Base-by-base conservation (phyloP, 352 stramenopile species). In the Pythium volutum region DNA sequence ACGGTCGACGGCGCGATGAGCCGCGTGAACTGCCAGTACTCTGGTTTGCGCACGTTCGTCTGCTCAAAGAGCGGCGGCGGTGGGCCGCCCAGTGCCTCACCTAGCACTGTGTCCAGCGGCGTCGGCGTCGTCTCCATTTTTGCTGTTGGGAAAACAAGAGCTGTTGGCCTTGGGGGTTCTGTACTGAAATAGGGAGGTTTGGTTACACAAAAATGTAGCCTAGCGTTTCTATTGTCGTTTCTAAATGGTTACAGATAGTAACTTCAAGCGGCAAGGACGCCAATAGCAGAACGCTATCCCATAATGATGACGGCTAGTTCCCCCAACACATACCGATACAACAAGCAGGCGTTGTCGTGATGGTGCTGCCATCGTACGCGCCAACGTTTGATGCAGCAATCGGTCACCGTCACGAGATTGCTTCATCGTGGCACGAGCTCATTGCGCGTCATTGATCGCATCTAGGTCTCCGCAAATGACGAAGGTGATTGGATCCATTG, bases 11-110 rank as follows among this genome's bases (percentile, higher is more conserved):
- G 71, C 29, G 71, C 71, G 49, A 78, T 75, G 42, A 78, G 71
- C 62, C 71, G 66, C n/a, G 62, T 62, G 59, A 68, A 68, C 52
- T 83, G 74, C 74, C 74, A 83, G 60, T 83, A 83, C 72, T 83
- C 74, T 34, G 67, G 74, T 52, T 83, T 83, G 59, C 74, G 71
- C 45, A 83, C 70, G 54, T 78, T 80, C 2, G 43, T 70, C 64
- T 78, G 74, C 5, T 64, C 59, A 42, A 83, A 83, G 39, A 83
- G 66, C 39, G 74, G 71, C 51, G 74, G 74, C 18, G 49, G 23
- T 47, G 59, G 9, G 42, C 45, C 57, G 42, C 36, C 53, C 57
- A 59, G 31, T 39, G 45, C 18, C n/a, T 52, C 31, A 20, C 8
- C 29, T 38, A 48, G 25, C 20, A 31, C n/a, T 1, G 25, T 22